Base-by-base conservation (phyloP, 129 eudicot species). In the Heracleum sosnowskyi region DNA sequence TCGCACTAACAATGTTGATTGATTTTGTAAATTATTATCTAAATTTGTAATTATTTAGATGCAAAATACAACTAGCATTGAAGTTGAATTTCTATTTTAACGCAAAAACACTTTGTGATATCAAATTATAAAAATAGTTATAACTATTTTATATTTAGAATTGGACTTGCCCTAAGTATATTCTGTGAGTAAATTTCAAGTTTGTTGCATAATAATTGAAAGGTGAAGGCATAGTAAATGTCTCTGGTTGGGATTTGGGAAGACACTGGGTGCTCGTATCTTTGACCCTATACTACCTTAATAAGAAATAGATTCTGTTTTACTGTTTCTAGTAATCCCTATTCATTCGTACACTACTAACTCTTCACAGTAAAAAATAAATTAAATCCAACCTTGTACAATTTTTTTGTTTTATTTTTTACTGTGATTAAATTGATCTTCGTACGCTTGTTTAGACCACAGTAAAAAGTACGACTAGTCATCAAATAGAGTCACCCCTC, bases 331-430 rank as follows among this genome's bases (percentile, higher is more conserved):
- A 64, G 75, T 15, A 64, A 77, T 72, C 63, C 41, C 63, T 64
- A 28, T 63, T 73, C 74, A 6, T 1, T 44, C 28, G 2, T 11
- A 46, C 63, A 16, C 49, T 26, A 78, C 28, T 24, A 40, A 64
- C 69, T 29, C 73, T 63, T 6, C 26, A 20, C 36, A 26, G 34
- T 57, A 40, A 17, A 34, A 64, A 33, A 4, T 29, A 4, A 33
- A 33, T 29, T 33, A 36, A 35, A 11, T 62, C 72, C 22, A 77
- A 81, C 84, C 84, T 81, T 81, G 84, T 76, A 82, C 69, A 2
- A 60, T 60, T 60, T 9, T 5, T 8, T 6, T 57, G 66, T 34
- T 60, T 26, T 60, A 26, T 74, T 40, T 49, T 60, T 57, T 66
- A 63, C 70, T 41, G 28, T 22, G 41, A 70, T 37, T 3, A 37